Conservation (phyloP, 1,284 basidiomycete genomes). For the Ganoderma boninense region DNA sequence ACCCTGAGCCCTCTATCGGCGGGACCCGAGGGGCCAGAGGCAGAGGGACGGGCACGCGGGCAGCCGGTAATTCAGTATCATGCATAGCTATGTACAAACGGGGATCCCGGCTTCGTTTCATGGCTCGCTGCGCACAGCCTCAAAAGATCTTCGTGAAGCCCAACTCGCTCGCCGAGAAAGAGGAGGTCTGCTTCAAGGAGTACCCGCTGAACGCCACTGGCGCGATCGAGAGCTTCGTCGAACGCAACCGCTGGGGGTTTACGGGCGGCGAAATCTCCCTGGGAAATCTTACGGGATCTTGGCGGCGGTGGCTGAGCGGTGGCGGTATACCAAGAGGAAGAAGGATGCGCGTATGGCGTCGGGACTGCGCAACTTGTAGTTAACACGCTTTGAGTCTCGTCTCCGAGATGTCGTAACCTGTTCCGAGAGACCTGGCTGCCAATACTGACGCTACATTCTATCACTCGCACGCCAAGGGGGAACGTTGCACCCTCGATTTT, state of each 20-base stretch:
- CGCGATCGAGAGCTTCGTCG: slow-evolving; percentile 82
- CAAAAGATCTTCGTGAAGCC: slow-evolving; percentile 86
- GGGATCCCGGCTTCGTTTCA: background rate
- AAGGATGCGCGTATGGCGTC: background rate
- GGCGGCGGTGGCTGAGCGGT: background rate
- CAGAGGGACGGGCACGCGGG: background rate
- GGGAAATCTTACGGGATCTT: background rate
- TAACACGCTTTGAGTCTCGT: background rate
- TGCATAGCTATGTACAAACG: background rate
- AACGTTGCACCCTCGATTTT: background rate
- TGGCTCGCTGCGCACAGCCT: slow-evolving; percentile 52
- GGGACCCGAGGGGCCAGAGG: background rate
- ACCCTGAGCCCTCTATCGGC: background rate
- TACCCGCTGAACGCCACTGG: slow-evolving; percentile 79
- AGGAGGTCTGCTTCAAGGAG: slow-evolving; percentile 78
- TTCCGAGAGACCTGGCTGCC: background rate
- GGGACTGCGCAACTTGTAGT: background rate
- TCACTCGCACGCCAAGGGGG: slow-evolving; percentile 1
- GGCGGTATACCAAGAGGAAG: background rate
- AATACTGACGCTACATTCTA: background rate
- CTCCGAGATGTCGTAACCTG: background rate
- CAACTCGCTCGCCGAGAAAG: slow-evolving; percentile 73
- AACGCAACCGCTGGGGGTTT: slow-evolving; percentile 60
- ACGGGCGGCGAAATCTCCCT: no score
- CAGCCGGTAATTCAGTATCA: background rate